A percentile compares a stretch with the other conserved stretches of the same genome.
Evolutionary conservation across 768 basidiomycete species (phyloP).

Genomic region (Pisolithus sp.): DNA sequence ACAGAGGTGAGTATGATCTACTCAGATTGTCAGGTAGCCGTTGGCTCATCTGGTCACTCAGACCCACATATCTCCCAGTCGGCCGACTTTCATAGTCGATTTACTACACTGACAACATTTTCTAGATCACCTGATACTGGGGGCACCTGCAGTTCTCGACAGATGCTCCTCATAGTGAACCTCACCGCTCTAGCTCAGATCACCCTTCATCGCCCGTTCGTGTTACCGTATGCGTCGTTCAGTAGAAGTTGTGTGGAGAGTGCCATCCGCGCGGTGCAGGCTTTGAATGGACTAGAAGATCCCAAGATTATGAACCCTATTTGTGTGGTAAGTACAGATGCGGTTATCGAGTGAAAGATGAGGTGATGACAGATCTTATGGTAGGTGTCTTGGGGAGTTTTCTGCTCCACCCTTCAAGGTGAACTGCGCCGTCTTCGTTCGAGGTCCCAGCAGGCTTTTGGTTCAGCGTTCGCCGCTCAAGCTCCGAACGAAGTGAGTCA

Average conservation of each 20-base stretch:
- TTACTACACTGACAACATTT: constrained; percentile 30
- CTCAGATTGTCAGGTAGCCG: not conserved
- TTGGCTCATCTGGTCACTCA: constrained; percentile 9
- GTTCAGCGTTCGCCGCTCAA: not conserved
- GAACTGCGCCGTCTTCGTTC: constrained; percentile 15
- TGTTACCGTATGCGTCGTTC: constrained; percentile 9
- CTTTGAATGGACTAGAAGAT: constrained; percentile 11
- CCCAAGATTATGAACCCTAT: constrained; percentile 10
- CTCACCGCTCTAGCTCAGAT: constrained; percentile 20
- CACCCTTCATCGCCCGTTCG: constrained; percentile 18
- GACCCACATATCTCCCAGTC: constrained; percentile 38
- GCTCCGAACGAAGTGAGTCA: not conserved
- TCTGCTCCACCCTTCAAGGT: constrained; percentile 17
- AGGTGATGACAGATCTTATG: not conserved
- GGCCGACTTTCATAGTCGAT: constrained; percentile 37
- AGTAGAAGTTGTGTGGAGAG: constrained; percentile 11
- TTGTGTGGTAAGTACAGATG: constrained; percentile 10
- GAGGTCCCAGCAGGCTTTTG: not conserved
- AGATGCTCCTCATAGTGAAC: constrained; percentile 13
- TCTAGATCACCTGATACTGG: not conserved
- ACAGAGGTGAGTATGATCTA: constrained; percentile 18
- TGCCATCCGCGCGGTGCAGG: constrained; percentile 9
- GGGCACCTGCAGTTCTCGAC: not conserved
- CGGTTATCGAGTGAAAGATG: not conserved
- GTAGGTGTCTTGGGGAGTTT: constrained; percentile 19